phyloP scores from a whole-genome alignment of 441 rosid genomes.

The Jatropha podagrica region DNA sequence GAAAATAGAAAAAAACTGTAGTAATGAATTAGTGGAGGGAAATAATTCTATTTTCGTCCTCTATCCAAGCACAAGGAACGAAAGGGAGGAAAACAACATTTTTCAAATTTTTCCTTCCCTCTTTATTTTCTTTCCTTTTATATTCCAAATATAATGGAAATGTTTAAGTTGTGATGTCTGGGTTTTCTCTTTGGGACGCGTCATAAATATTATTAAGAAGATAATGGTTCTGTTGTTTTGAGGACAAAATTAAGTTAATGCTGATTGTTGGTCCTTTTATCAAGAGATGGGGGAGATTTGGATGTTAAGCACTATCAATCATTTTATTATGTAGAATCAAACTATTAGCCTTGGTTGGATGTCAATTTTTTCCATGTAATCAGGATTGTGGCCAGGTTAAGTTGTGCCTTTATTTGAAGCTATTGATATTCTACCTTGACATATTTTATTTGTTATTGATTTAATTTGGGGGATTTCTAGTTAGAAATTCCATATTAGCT shows the following conservation, averaged over 20 bases:
- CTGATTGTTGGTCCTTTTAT: neutral
- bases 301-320: neutral
- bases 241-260: neutral
- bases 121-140: too few species aligned
- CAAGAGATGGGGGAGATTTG: neutral
- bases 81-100: too few species aligned
- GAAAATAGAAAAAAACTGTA: too few species aligned
- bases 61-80: too few species aligned
- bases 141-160: too few species aligned
- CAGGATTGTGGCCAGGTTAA: neutral
- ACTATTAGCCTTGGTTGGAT: neutral
- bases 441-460: neutral
- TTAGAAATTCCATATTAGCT: neutral
- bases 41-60: too few species aligned
- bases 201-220: neutral
- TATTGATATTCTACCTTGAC: neutral
- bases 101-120: too few species aligned
- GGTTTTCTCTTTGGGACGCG: neutral
- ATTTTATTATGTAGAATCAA: neutral
- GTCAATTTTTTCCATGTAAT: slow-evolving; percentile 4
- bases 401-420: neutral
- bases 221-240: neutral
- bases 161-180: neutral
- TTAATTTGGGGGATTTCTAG: neutral
- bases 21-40: too few species aligned